These are phyloP conservation scores for Strigomonas culicis DNA, from an alignment of 208 protist genomes.

Conservation along the genomic window DNA sequence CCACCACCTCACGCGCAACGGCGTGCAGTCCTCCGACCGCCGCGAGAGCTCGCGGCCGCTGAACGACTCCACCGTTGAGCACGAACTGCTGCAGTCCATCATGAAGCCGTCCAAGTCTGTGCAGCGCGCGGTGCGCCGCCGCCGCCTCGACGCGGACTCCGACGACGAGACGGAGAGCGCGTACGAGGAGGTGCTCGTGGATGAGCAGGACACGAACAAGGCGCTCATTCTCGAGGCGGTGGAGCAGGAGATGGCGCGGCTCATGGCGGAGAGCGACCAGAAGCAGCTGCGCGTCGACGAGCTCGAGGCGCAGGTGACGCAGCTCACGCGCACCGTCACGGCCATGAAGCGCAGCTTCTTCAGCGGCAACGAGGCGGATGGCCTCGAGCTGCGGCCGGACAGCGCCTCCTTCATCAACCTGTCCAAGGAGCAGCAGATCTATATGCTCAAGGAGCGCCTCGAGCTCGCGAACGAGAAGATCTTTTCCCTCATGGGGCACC, in stretches of 20 bases:
- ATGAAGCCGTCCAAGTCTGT: constrained; percentile 32
- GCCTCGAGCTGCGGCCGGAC: constrained; percentile 20
- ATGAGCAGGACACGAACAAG: constrained; percentile 31
- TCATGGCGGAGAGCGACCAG: constrained; percentile 49
- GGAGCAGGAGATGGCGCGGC: constrained; percentile 48
- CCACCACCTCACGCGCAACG: constrained; percentile 15
- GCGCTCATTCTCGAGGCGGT: constrained; percentile 30
- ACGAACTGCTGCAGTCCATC: constrained; percentile 30
- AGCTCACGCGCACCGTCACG: constrained; percentile 36
- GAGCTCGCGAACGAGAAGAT: constrained; percentile 59
- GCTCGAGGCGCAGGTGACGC: constrained; percentile 39
- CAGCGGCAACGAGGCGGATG: background rate
- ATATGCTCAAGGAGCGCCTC: constrained; percentile 74
- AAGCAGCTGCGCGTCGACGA: constrained; percentile 27
- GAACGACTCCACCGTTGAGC: constrained; percentile 17
- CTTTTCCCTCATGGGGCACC: constrained; percentile 14
- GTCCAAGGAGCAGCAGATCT: constrained; percentile 84
- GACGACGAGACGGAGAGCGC: constrained; percentile 11
- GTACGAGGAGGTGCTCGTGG: constrained; percentile 38
- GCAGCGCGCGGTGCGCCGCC: constrained; percentile 20
- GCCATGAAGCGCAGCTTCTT: constrained; percentile 26
- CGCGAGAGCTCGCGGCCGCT: constrained; percentile 12
- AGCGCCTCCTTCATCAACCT: constrained; percentile 44
- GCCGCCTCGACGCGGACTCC: background rate
- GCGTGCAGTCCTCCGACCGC: constrained; percentile 21